Evolutionary conservation across 371 early-diverging fungal species (phyloP).

Genomic region (Batkoa obscura): DNA sequence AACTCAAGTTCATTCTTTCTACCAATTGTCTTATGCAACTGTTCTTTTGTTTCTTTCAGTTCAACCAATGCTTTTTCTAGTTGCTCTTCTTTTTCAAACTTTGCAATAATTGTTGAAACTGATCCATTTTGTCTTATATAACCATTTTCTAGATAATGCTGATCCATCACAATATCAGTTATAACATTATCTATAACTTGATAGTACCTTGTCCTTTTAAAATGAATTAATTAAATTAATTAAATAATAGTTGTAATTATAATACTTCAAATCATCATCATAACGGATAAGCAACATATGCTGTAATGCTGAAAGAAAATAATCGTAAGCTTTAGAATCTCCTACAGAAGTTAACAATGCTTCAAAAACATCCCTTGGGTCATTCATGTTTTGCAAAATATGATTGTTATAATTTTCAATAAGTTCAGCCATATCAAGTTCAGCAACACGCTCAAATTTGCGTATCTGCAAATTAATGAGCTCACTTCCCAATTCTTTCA

Average conservation of each 20-base stretch:
- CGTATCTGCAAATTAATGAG: slow-evolving; percentile 50
- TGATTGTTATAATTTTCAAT: slow-evolving; percentile 56
- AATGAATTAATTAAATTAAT: neutral
- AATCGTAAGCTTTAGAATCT: slow-evolving; percentile 52
- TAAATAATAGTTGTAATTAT: neutral
- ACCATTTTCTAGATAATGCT: slow-evolving; percentile 39
- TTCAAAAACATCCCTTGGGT: slow-evolving; percentile 60
- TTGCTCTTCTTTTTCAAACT: slow-evolving; percentile 65
- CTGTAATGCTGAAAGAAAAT: slow-evolving; percentile 55
- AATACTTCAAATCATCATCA: slow-evolving; percentile 31
- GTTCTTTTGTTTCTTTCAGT: slow-evolving; percentile 33
- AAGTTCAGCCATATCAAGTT: slow-evolving; percentile 56
- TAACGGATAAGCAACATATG: slow-evolving; percentile 57
- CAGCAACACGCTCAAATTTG: slow-evolving; percentile 52
- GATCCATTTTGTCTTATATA: slow-evolving; percentile 26
- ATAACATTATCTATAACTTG: slow-evolving; percentile 59
- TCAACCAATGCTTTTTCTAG: slow-evolving; percentile 42
- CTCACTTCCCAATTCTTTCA: slow-evolving; percentile 45
- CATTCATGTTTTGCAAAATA: slow-evolving; percentile 54
- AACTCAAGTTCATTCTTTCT: slow-evolving; percentile 47
- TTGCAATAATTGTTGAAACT: slow-evolving; percentile 48
- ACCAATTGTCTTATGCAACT: slow-evolving; percentile 15
- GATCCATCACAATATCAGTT: slow-evolving; percentile 62
- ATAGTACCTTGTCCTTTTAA: slow-evolving; percentile 43
- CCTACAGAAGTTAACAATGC: slow-evolving; percentile 46